Evolutionary conservation across 371 early-diverging fungal species (phyloP), one percentile per base, ranked within the genome.

Genomic region (Mucor velutinosus): DNA sequence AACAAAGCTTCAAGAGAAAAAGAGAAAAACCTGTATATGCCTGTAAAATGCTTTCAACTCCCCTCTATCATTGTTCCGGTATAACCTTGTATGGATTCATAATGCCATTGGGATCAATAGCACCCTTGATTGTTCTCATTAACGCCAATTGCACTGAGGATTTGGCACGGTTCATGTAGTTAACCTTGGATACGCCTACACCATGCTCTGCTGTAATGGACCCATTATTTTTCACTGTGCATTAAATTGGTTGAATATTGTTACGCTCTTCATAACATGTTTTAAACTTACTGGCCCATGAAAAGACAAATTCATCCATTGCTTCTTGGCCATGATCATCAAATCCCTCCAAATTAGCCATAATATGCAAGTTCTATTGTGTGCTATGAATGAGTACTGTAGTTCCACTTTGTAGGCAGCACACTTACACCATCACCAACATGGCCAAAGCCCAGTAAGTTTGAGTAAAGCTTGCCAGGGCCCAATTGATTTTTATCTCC

Each of bases 301-400:
- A 91, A 74, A 94, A 98, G 2, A 98, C 86, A 73, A 78, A 95
- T 39, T 95, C 94, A 77, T 98, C 99, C 45, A 97, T 80, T 4
- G 86, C 66, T 2, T 87, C 39, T 86, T 76, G 47, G 76, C 73
- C n/a, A 82, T 75, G 65, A 25, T 76, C 58, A 45, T 81, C 79
- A 62, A 83, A 85, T 15, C 66, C 66, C 14, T 84, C 76, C 7
- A 91, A 79, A 15, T 90, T 92, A 7, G 95, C 87, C 71, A 94
- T 97, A 58, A 98, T 78, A 76, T 98, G 98, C 69, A 98, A 70
- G 76, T 98, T 98, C 87, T 83, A 93, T 45, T 4, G n/a, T 10
- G 39, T 14, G 30, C 8, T 10, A 61, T 49, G 19, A 47, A 7
- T 47, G n/a, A 33, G 35, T 33, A 6, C 35, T 33, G 10, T 33